Evolutionary conservation across 352 stramenopile species (phyloP).

Genomic region (Globisporangium viniferum): DNA sequence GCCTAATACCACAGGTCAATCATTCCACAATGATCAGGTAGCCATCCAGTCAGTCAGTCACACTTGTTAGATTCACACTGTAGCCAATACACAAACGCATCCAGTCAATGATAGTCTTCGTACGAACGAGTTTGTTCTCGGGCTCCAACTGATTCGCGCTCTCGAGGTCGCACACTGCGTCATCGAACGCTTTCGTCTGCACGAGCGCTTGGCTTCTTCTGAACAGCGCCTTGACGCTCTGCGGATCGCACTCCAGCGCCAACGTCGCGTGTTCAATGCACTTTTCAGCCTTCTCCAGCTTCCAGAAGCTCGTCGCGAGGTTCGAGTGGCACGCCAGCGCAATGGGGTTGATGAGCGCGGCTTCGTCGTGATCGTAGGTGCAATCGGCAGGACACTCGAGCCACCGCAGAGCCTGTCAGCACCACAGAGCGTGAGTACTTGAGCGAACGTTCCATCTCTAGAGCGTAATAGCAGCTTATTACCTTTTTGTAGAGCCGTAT

Average conservation of each 20-base stretch:
- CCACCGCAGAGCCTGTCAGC: slow-evolving; percentile 41
- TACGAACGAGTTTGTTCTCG: slow-evolving; percentile 41
- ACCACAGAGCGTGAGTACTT: background rate
- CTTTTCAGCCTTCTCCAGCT: slow-evolving; percentile 29
- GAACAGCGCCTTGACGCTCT: slow-evolving; percentile 64
- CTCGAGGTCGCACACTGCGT: slow-evolving; percentile 53
- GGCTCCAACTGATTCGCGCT: slow-evolving; percentile 33
- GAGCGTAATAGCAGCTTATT: background rate
- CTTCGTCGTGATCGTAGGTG: slow-evolving; percentile 36
- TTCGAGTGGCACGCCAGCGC: slow-evolving; percentile 53
- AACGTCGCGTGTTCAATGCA: slow-evolving; percentile 51
- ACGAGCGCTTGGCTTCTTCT: slow-evolving; percentile 61
- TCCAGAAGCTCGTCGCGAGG: slow-evolving; percentile 62
- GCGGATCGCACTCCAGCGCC: slow-evolving; percentile 39
- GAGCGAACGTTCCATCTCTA: background rate
- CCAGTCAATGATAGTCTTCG: background rate
- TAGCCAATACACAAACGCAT: background rate
- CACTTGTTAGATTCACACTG: background rate
- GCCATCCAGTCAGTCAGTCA: background rate
- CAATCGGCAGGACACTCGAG: slow-evolving; percentile 45
- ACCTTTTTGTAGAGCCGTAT: slow-evolving; percentile 41
- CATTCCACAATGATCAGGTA: background rate
- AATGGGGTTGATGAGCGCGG: slow-evolving; percentile 27
- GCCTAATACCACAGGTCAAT: slow-evolving; percentile 3
- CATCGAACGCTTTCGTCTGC: slow-evolving; percentile 49